Conservation (phyloP, 2,329 filamentous ascomycete genomes). For the Juglanconis oblonga region DNA sequence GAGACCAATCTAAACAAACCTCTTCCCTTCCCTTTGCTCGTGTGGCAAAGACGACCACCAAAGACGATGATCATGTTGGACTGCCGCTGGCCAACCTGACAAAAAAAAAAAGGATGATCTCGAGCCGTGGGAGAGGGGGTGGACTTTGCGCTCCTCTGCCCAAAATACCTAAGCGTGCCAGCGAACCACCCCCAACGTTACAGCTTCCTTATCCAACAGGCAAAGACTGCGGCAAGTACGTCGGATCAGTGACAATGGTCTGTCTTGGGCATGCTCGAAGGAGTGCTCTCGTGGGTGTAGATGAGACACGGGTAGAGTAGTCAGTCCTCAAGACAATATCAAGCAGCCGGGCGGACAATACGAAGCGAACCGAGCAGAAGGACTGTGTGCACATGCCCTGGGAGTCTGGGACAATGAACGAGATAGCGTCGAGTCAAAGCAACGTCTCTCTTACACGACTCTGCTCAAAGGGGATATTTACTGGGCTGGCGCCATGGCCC, state of each 20-base stretch:
- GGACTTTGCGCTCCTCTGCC: no score
- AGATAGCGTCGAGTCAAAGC: neutral
- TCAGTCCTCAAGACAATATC: neutral
- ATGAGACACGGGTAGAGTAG: neutral
- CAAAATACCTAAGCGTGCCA: no score
- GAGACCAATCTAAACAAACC: neutral
- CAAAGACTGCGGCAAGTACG: neutral
- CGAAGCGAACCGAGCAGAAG: neutral
- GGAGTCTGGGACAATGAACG: neutral
- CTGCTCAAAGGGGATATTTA: neutral
- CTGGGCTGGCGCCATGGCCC: no score
- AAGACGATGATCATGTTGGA: neutral
- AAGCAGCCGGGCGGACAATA: slow-evolving; percentile 9
- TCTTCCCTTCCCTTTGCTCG: neutral
- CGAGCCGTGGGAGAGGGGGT: no score
- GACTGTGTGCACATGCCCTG: neutral
- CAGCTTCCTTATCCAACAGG: neutral
- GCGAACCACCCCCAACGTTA: neutral
- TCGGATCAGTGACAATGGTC: neutral
- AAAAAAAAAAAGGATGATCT: neutral
- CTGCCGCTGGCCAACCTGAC: neutral
- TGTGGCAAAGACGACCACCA: neutral
- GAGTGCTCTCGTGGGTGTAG: neutral
- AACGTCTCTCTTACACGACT: neutral
- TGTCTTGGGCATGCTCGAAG: neutral